phyloP scores from a whole-genome alignment of 2,329 filamentous ascomycete species.

The Microdochium paspali region DNA sequence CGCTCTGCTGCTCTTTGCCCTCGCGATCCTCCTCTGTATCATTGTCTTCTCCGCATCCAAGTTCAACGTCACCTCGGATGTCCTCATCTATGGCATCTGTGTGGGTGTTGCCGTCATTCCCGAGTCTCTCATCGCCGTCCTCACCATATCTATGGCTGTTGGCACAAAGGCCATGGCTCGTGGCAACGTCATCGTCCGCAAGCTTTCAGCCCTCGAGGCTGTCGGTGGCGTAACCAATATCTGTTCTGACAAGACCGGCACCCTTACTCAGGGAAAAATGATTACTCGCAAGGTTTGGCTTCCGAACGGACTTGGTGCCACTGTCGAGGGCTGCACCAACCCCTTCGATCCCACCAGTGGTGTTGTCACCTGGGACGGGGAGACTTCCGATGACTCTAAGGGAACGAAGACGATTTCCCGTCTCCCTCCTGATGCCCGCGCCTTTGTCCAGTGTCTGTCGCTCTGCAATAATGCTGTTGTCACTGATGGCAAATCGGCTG shows the following conservation, averaged over 20 bases:
- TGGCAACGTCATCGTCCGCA: slow-evolving; percentile 46
- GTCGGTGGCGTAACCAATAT: slow-evolving; percentile 62
- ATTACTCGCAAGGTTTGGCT: slow-evolving; percentile 55
- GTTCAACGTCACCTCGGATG: slow-evolving; percentile 44
- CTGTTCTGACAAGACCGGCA: slow-evolving; percentile 64
- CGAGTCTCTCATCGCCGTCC: slow-evolving; percentile 49
- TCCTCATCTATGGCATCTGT: slow-evolving; percentile 44
- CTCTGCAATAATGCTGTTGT: slow-evolving; percentile 53
- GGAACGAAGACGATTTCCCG: slow-evolving; percentile 11
- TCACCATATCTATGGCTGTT: slow-evolving; percentile 53
- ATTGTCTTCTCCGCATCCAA: slow-evolving; percentile 52
- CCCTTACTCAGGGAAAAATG: slow-evolving; percentile 58
- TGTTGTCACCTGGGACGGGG: slow-evolving; percentile 32
- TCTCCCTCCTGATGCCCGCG: slow-evolving; percentile 24
- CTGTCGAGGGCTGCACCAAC: slow-evolving; percentile 44
- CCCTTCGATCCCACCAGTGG: slow-evolving; percentile 54
- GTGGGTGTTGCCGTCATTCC: slow-evolving; percentile 43
- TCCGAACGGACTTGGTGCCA: slow-evolving; percentile 39
- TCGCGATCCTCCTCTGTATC: slow-evolving; percentile 53
- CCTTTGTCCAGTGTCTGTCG: slow-evolving; percentile 44
- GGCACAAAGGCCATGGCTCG: slow-evolving; percentile 46
- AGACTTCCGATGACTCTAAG: slow-evolving; percentile 13
- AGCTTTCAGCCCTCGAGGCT: slow-evolving; percentile 55
- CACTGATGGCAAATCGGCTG: slow-evolving; percentile 27
- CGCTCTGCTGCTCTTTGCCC: slow-evolving; percentile 68